Percentiles rank a stretch among this genome's conserved stretches.
Evolutionary conservation across 2,329 filamentous ascomycete species (phyloP).

Genomic region (Diplodia sapinea): DNA sequence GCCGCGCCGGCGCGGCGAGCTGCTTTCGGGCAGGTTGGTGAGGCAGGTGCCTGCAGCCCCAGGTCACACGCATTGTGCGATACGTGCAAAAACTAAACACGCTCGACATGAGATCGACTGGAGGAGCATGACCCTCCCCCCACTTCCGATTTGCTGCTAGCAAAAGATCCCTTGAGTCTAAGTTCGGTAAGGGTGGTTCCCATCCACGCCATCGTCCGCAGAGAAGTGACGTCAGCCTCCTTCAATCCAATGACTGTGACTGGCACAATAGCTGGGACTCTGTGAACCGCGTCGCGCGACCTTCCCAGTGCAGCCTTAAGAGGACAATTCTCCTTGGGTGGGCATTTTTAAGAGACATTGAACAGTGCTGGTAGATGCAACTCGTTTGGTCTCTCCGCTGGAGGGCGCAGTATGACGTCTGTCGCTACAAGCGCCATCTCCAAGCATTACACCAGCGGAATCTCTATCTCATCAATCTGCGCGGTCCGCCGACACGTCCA

Average conservation of each 20-base stretch:
- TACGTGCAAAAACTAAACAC: neutral
- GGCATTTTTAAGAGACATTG: neutral
- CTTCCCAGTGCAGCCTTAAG: neutral
- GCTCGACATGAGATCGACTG: neutral
- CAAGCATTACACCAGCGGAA: neutral
- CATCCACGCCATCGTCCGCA: neutral
- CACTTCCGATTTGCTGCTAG: neutral
- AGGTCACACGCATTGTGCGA: slow-evolving; percentile 3
- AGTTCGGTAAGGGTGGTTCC: neutral
- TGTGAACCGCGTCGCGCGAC: neutral
- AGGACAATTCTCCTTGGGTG: neutral
- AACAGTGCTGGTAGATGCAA: neutral
- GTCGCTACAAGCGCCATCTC: neutral
- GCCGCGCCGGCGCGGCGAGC: slow-evolving; percentile 2
- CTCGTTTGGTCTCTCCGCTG: neutral
- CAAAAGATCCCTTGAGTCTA: neutral
- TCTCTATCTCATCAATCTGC: neutral
- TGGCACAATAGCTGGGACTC: neutral
- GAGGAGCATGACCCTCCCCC: neutral
- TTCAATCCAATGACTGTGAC: neutral
- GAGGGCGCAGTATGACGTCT: neutral
- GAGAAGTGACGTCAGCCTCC: slow-evolving; percentile 10
- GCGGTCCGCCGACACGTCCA: no score
- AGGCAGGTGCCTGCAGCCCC: slow-evolving; percentile 4
- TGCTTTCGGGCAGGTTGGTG: neutral